These are phyloP conservation scores for Pyrenophora teres DNA, from an alignment of 2,329 filamentous ascomycete genomes.

Conservation along the genomic window DNA sequence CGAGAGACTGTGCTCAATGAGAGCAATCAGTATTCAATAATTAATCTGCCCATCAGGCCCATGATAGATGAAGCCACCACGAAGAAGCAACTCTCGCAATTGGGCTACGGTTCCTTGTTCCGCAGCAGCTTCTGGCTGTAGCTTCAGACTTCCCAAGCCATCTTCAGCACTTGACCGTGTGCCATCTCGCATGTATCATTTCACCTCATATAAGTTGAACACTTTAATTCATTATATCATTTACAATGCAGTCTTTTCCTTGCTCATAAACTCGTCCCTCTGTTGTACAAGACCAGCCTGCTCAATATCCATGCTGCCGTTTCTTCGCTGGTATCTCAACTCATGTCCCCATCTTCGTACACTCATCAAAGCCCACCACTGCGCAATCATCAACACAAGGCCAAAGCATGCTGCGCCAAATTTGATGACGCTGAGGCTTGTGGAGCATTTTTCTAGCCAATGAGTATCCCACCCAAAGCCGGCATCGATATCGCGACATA, in stretches of 20 bases:
- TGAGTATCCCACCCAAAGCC: conserved; percentile 36
- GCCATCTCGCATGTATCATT: background rate
- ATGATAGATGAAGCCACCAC: no score
- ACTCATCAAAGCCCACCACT: conserved; percentile 42
- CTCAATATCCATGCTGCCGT: conserved; percentile 17
- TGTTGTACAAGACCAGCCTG: conserved; percentile 14
- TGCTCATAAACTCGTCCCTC: background rate
- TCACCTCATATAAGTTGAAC: background rate
- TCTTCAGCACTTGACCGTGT: background rate
- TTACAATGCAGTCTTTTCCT: conserved; percentile 15
- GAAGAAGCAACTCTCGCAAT: no score
- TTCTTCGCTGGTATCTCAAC: conserved; percentile 4
- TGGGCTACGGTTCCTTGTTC: no score
- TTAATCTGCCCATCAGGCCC: no score
- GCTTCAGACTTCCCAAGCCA: no score
- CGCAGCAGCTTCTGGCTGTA: no score
- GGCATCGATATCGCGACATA: conserved; percentile 36
- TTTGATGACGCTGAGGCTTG: conserved; percentile 30
- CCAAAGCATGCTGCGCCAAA: conserved; percentile 27
- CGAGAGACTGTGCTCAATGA: conserved; percentile 18
- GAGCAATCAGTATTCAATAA: no score
- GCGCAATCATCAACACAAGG: conserved; percentile 35
- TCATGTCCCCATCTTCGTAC: conserved; percentile 37
- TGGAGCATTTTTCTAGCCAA: conserved; percentile 37
- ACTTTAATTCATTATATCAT: conserved; percentile 11